A percentile compares a stretch with the other conserved stretches of the same genome.
phyloP scores from a whole-genome alignment of 345 rosid genomes.

The Salix arbutifolia region DNA sequence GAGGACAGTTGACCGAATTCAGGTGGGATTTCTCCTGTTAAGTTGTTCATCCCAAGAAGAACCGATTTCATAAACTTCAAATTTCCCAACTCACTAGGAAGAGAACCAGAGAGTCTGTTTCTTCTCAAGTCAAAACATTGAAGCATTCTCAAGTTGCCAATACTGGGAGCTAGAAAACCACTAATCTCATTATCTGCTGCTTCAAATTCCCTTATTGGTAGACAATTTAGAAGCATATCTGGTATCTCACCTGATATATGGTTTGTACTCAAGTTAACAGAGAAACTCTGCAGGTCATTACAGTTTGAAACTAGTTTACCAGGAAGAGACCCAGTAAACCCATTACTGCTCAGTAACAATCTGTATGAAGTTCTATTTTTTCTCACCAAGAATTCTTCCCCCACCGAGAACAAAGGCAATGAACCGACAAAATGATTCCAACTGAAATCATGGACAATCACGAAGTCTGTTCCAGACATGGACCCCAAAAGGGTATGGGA shows the following conservation, averaged over 20 bases:
- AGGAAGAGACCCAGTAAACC: slow-evolving; percentile 41
- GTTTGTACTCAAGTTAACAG: slow-evolving; percentile 52
- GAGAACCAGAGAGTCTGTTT: slow-evolving; percentile 42
- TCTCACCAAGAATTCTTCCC: slow-evolving; percentile 29
- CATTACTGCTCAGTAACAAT: slow-evolving; percentile 46
- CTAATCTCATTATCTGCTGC: slow-evolving; percentile 52
- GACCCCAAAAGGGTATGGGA: slow-evolving; percentile 16
- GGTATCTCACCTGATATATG: slow-evolving; percentile 30
- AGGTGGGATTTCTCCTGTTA: slow-evolving; percentile 51
- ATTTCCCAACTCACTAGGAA: slow-evolving; percentile 42
- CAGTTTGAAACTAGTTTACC: slow-evolving; percentile 35
- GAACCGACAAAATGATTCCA: slow-evolving; percentile 46
- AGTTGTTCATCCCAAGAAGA: slow-evolving; percentile 44
- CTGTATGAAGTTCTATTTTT: slow-evolving; percentile 30
- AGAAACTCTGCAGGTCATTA: slow-evolving; percentile 33
- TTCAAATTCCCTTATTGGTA: slow-evolving; percentile 34
- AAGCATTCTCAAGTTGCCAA: slow-evolving; percentile 44
- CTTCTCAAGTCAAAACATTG: slow-evolving; percentile 42
- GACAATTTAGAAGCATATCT: slow-evolving; percentile 33
- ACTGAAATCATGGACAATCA: slow-evolving; percentile 53
- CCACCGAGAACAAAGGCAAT: slow-evolving; percentile 44
- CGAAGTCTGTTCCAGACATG: slow-evolving; percentile 6
- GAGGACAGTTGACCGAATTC: slow-evolving; percentile 39
- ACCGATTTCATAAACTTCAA: slow-evolving; percentile 35
- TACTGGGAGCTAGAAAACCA: slow-evolving; percentile 35